Base-by-base conservation (phyloP, 805 yeast species). In the Lipomyces sp. region DNA sequence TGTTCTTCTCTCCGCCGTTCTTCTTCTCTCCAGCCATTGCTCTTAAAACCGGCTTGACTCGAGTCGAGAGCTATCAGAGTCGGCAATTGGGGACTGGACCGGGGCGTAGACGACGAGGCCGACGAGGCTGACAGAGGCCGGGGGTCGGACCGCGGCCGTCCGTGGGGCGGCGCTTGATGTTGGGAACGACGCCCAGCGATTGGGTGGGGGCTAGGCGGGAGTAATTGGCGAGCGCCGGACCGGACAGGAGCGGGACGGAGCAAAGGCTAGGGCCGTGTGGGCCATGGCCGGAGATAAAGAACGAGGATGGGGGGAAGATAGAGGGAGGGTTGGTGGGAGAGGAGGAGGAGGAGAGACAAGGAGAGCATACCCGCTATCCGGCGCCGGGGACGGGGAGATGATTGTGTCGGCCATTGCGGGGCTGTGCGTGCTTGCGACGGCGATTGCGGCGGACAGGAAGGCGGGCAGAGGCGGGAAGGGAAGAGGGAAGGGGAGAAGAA, bases 331-430 rank as follows among this genome's bases (percentile, higher is more conserved):
- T n/a, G n/a, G n/a, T n/a, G n/a, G n/a, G n/a, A 10, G 24, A 22
- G 38, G 36, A 13, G 19, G 23, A 26, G 34, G 35, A 16, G 18
- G 19, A 35, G 29, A 23, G 23, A 19, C 22, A 33, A 16, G 22
- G 26, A 28, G 26, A 29, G 37, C 57, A 7, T 45, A 49, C 57
- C 45, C 53, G 23, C 42, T 43, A 22, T 44, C 47, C 13, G 43
- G 2, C 10, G 50, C 18, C 32, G 21, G 21, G 21, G 43, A 24
- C 28, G 24, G 23, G 16, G 57, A 19, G 32, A 53, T 53, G 46
- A 53, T 53, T n/a, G 57, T 53, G 43, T 53, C 57, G 23, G 57
- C 49, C 57, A 53, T 53, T 29, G 45, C 45, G 26, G 43, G 21
- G 23, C 22, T 36, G 31, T 31, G 14, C 22, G 18, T 24, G 47